Conservation (phyloP, 331 rosid species). For the Ulmus americana region DNA sequence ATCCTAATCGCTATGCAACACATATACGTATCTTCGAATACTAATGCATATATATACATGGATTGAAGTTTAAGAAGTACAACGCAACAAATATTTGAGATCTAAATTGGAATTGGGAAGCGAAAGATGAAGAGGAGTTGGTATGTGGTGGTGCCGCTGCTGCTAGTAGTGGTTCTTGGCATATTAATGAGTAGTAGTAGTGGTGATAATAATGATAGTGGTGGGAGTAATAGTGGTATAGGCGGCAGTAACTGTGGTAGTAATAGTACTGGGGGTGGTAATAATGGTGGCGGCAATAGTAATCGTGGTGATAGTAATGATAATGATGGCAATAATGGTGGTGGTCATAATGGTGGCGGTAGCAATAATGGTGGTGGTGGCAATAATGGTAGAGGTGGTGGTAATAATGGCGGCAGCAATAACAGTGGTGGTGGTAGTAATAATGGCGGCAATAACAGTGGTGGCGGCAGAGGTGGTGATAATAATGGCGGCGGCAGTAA, state of each 20-base stretch:
- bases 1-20: background rate
- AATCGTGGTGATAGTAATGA: background rate
- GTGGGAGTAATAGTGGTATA: background rate
- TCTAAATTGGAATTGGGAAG: background rate
- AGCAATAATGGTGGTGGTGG: background rate
- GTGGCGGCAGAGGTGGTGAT: background rate
- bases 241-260: background rate
- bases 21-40: background rate
- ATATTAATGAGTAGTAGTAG: background rate
- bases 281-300: background rate
- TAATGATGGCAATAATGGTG: background rate
- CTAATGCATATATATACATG: background rate
- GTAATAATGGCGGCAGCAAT: background rate
- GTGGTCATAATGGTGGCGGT: background rate
- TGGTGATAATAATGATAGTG: background rate
- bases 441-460: background rate
- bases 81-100: background rate
- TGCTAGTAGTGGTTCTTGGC: background rate
- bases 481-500: background rate
- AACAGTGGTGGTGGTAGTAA: background rate
- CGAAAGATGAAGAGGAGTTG: background rate
- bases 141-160: background rate
- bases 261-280: background rate
- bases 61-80: background rate
- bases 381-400: background rate